Evolutionary conservation across 2,329 filamentous ascomycete genomes (phyloP).

Genomic region (Teratosphaeria zuluensis): DNA sequence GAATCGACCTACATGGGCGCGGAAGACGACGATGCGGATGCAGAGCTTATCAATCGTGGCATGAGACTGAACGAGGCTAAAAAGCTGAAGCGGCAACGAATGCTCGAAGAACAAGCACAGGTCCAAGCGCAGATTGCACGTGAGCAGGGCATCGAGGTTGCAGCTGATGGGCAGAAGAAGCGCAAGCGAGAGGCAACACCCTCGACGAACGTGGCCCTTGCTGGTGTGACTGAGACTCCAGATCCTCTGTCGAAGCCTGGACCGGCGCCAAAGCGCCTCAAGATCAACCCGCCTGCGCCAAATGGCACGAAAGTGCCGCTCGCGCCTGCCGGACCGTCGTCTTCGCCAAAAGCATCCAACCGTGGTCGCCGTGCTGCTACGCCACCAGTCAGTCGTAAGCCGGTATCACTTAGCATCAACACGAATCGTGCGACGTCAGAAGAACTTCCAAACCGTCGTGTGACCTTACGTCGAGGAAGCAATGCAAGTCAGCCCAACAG

Average conservation of each 20-base stretch:
- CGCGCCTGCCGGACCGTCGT: conserved; percentile 32
- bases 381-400: conserved; percentile 13
- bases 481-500: conserved; percentile 34
- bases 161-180: conserved; percentile 32
- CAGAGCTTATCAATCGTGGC: conserved; percentile 58
- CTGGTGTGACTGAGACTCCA: conserved; percentile 6
- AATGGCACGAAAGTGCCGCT: conserved; percentile 28
- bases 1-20: conserved; percentile 15
- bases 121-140: conserved; percentile 23
- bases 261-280: conserved; percentile 27
- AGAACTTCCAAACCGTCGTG: conserved; percentile 35
- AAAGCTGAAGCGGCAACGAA: conserved; percentile 58
- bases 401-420: conserved; percentile 30
- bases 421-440: conserved; percentile 38
- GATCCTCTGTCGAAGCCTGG: conserved; percentile 13
- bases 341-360: conserved; percentile 15
- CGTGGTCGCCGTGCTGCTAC: conserved; percentile 19
- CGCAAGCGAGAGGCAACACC: conserved; percentile 45
- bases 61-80: conserved; percentile 74
- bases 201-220: conserved; percentile 3
- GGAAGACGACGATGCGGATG: conserved; percentile 43
- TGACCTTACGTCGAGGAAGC: conserved; percentile 35
- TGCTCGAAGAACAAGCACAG: conserved; percentile 38
- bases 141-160: conserved; percentile 20
- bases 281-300: conserved; percentile 15